Evolutionary conservation across 176 grass and related monocot species (phyloP), one percentile per base, ranked within the genome.

Genomic region (Oryza meyeriana): DNA sequence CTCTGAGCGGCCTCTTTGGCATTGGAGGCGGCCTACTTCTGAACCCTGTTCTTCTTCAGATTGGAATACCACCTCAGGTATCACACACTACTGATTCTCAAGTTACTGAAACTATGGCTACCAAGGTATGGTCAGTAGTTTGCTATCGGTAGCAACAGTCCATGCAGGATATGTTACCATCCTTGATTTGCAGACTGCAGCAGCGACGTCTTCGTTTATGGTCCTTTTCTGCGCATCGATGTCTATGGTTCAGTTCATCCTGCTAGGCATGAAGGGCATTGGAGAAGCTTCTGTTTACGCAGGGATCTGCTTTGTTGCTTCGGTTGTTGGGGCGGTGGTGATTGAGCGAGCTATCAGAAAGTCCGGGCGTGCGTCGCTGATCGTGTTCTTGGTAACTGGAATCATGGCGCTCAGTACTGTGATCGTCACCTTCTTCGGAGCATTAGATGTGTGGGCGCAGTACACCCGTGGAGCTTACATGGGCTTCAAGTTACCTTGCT

Each of bases 191-290:
- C 75, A 94, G 91, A 92, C 82, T 1, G 89, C 94, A 7, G 85
- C 91, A 24, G 91, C 87, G 11, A 94, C 91, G 8, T 79, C 91
- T 42, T 88, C 83, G n/a, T 87, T 97, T 35, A 97, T 97, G 89
- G 89, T 94, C 8, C 78, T 94, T 10, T 97, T 97, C 82, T 94
- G 87, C 1, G 70, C 94, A 14, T 94, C 91, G 0, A 97, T 97
- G 94, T 92, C 94, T 25, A 97, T 94, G 94, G 87, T 80, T 13
- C 91, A 97, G 88, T 97, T 86, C 79, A 70, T 90, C 27, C 80
- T 97, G 68, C 74, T 97, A 29, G 94, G 87, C 62, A 90, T 97
- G 94, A 10, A 44, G 3, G 87, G 72, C 22, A 85, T 97, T 29
- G 73, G 63, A 1, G 75, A 90, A 76, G 87, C 94, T 2, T 64